Evolutionary conservation across 495 filamentous ascomycete genomes (phyloP), one percentile per base, ranked within the genome.

Genomic region (Aspergillus avenaceus): DNA sequence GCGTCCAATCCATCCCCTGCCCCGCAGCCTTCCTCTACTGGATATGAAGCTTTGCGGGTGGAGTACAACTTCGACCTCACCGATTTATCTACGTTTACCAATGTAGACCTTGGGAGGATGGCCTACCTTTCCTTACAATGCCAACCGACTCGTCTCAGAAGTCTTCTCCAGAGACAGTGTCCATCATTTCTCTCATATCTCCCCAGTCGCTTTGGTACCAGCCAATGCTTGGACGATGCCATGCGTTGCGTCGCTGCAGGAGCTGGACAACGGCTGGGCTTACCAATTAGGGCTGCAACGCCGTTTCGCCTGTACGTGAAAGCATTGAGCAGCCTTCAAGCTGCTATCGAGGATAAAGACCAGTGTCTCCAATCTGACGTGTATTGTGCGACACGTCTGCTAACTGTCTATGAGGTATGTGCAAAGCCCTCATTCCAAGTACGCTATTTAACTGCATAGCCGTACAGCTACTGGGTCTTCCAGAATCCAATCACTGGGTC

Each of bases 391-490:
- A 52, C 49, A 8, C 12, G 49, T 8, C 27, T 52, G 21, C 23
- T 52, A 24, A 37, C 41, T 4, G 21, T 52, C 13, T 52, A 46
- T 19, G 49, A 52, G 49, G 49, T 52, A n/a, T n/a, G n/a, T n/a
- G n/a, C n/a, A 37, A 31, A 28, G 12, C 14, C 4, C 5, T 18
- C 12, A 9, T 16, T 21, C 14, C n/a, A 13, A 6, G n/a, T n/a
- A n/a, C n/a, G n/a, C n/a, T n/a, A n/a, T n/a, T n/a, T n/a, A n/a
- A n/a, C n/a, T n/a, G n/a, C n/a, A n/a, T n/a, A 42, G 9, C 12
- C 9, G 19, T 28, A 13, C 25, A 45, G 38, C 40, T 51, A 13
- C 23, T 51, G 21, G 32, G 38, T 36, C 41, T 19, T 3, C 49
- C 38, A 13, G 41, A 51, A 23, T 29, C 21, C 12, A 51, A 51